Conservation (phyloP, 2,329 filamentous ascomycete genomes). For the Malbranchea cinnamomea region DNA sequence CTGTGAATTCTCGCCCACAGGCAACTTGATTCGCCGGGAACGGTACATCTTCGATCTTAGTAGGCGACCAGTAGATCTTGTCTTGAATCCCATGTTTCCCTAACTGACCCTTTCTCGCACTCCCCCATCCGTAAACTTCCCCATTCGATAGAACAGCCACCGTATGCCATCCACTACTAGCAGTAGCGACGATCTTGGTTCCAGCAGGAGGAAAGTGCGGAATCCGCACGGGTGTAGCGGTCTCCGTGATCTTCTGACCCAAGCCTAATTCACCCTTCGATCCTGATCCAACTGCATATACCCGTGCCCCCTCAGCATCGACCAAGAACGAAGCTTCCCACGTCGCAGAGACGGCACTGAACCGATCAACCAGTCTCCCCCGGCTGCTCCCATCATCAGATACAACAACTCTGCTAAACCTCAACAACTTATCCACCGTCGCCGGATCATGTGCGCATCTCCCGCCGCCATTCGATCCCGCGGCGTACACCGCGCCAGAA, state of each 20-base stretch:
- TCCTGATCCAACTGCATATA: conserved; percentile 53
- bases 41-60: conserved; percentile 39
- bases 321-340: conserved; percentile 63
- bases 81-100: conserved; percentile 39
- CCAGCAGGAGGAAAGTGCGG: conserved; percentile 48
- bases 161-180: conserved; percentile 64
- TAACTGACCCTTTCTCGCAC: conserved; percentile 70
- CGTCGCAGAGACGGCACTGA: conserved; percentile 48
- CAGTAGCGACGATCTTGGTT: conserved; percentile 46
- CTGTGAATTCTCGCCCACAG: conserved; percentile 78
- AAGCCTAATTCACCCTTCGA: conserved; percentile 59
- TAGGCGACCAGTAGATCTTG: conserved; percentile 42
- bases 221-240: conserved; percentile 33
- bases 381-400: conserved; percentile 3
- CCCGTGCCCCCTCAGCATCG: conserved; percentile 24
- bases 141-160: conserved; percentile 61
- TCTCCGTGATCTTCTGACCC: conserved; percentile 24
- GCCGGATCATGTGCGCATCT: conserved; percentile 23
- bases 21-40: conserved; percentile 54
- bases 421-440: conserved; percentile 8
- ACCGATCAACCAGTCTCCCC: conserved; percentile 14
- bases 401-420: conserved; percentile 18
- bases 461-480: conserved; percentile 43
- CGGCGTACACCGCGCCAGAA: conserved; percentile 45
- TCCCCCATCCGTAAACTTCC: conserved; percentile 76